Evolutionary conservation across 306 rosid species (phyloP), one percentile per base, ranked within the genome.

Genomic region (Prunus mira): DNA sequence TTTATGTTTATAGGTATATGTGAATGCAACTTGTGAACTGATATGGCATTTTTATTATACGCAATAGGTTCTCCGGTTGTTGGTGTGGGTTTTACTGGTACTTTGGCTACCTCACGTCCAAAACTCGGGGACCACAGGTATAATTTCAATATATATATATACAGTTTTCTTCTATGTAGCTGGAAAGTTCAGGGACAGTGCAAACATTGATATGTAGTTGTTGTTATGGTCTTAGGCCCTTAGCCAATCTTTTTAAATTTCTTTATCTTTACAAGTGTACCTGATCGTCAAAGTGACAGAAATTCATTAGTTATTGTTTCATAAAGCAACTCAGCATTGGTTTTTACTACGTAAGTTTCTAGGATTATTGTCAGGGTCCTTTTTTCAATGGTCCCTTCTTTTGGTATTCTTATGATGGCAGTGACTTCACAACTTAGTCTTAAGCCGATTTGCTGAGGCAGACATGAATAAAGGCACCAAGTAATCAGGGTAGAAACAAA

Each of bases 51-150:
- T 50, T 72, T 65, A 77, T 20, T 81, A 4, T 81, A 50, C 78
- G 76, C 17, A 70, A 85, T 82, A 94, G 97, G 98, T 66, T 81
- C 81, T 77, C 95, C 93, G 0, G 97, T 89, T 81, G 72, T 94
- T 83, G 98, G 98, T 73, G 97, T 94, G 79, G 95, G 95, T 61
- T 92, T 90, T 76, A 94, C 95, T 67, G 97, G 91, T 65, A 76
- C 98, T 62, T 89, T 94, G 90, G 92, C 85, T 68, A 81, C 82
- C 78, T 38, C 72, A 3, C 82, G 73, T 66, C 91, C 98, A 6
- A 94, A 94, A 71, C 87, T 49, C 5, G 98, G 96, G 76, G 96
- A 94, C 12, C 98, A 94, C 65, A 89, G 96, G 98, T 94, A 80
- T 71, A 62, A 4, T 80, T 65, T 69, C 70, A 30, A 57, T 24